Evolutionary conservation across 371 early-diverging fungal genomes (phyloP).

Genomic region (Mortierella polycephala): DNA sequence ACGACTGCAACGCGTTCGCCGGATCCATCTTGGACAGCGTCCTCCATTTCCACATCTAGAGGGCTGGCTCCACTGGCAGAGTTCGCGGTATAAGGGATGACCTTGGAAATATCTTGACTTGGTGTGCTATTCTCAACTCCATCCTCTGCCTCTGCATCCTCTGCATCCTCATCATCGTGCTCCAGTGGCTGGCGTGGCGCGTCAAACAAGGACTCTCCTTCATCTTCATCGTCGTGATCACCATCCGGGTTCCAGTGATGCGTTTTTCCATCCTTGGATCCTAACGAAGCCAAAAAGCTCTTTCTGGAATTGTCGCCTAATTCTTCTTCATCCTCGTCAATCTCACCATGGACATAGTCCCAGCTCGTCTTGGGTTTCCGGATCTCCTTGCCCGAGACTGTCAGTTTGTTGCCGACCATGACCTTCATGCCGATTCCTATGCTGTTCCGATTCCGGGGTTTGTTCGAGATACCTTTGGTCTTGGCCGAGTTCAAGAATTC

Average conservation of each 20-base stretch:
- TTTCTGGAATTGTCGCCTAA: slow-evolving; percentile 9
- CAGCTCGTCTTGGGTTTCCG: slow-evolving; percentile 49
- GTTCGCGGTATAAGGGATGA: slow-evolving; percentile 20
- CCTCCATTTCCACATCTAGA: slow-evolving; percentile 33
- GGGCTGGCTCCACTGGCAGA: slow-evolving; percentile 27
- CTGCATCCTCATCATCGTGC: slow-evolving; percentile 12
- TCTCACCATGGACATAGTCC: slow-evolving; percentile 47
- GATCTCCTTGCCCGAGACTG: slow-evolving; percentile 53
- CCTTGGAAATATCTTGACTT: slow-evolving; percentile 14
- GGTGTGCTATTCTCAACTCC: background rate
- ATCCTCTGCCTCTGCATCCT: background rate
- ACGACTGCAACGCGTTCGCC: slow-evolving; percentile 28
- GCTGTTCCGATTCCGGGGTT: slow-evolving; percentile 51
- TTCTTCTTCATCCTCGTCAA: slow-evolving; percentile 30
- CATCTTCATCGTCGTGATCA: slow-evolving; percentile 10
- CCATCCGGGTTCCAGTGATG: slow-evolving; percentile 18
- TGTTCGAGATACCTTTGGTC: slow-evolving; percentile 33
- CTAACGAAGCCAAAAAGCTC: slow-evolving; percentile 25
- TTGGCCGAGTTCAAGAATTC: slow-evolving; percentile 33
- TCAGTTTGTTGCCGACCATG: slow-evolving; percentile 51
- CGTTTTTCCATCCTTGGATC: slow-evolving; percentile 17
- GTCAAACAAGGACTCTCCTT: slow-evolving; percentile 30
- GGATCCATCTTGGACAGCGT: slow-evolving; percentile 20
- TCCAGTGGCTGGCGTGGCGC: slow-evolving; percentile 20
- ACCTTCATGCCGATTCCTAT: slow-evolving; percentile 48